Base-by-base conservation (phyloP, 1,284 basidiomycete species). In the Jaminaea rosea region DNA sequence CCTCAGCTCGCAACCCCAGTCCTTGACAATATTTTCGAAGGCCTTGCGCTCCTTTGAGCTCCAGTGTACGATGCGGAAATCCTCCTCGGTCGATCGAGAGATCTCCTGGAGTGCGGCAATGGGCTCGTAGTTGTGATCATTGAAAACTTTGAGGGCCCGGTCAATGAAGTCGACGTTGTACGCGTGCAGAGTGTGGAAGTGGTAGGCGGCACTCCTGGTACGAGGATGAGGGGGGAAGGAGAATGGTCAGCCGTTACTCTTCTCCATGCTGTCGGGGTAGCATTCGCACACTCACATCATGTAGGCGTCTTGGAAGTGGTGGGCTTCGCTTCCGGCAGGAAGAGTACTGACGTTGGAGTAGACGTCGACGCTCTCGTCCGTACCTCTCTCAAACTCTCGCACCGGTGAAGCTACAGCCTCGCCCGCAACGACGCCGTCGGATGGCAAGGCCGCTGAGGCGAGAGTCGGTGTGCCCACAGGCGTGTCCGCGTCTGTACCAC, bases 91-190 rank as follows among this genome's bases (percentile, higher is more conserved):
- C 64, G 58, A 63, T 4, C 52, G 42, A 1, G 86, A 83, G n/a
- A 79, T 72, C 58, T 81, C 82, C 77, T 83, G 84, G 83, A 85
- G 88, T 84, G 88, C 62, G 3, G 89, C 85, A 26, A 49, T 53
- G 5, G 74, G 88, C 89, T 59, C 91, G 80, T 42, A 88, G 79
- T 81, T 83, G 19, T 78, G 78, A 49, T 42, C 60, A 56, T 31
- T 91, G 79, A 36, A 84, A 82, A 72, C 87, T 85, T 4, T 87
- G 86, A 47, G 87, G 84, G 75, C 86, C 84, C 87, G 87, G 89
- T 90, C 88, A 78, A 80, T 7, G 83, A 86, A 59, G 84, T 84
- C 55, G 81, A 82, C 23, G 83, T 88, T 48, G 83, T 80, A 74
- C 87, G 60, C 49, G 2, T 55, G 56, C 0, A 62, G 45, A 7